Base-by-base conservation (phyloP, 805 yeast genomes). In the Hanseniaspora jakobsenii region DNA sequence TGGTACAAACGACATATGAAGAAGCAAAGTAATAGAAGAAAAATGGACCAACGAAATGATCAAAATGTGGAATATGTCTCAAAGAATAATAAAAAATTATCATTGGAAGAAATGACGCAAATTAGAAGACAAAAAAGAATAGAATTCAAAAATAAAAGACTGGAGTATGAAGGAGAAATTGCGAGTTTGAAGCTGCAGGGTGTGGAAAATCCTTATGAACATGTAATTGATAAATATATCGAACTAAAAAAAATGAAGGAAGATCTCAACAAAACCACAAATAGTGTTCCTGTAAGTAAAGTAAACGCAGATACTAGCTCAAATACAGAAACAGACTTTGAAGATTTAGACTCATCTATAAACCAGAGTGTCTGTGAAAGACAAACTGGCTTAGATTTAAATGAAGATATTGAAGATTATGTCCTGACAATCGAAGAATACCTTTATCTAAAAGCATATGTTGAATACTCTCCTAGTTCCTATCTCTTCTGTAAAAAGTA, bases 61-160 rank as follows among this genome's bases (percentile, higher is more conserved):
- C n/a, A n/a, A n/a, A n/a, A n/a, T n/a, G n/a, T n/a, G n/a, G n/a
- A n/a, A n/a, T n/a, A n/a, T n/a, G n/a, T n/a, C n/a, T n/a, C n/a
- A 54, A 55, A 50, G 51, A 53, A 46, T 34, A 53, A 21, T 21
- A 53, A 28, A 39, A 58, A 47, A 36, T 54, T 63, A 16, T 66
- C 79, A 17, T 67, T 76, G 49, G 98, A 91, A 62, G 94, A 84
- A 49, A 60, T 89, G 24, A 87, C 95, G 1, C 70, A 72, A 36
- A 61, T 67, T 18, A 66, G 98, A 54, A 67, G 98, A 48, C 68
- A 67, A 18, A 81, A 82, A 54, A 67, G 97, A 30, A 68, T 71
- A 28, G 68, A 70, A 51, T 85, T 84, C 67, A 91, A 91, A 57
- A 62, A 59, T 27, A 74, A 75, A 51, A 69, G 97, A 36, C 73